These are phyloP conservation scores for Lepidium didymum DNA, from an alignment of 345 rosid genomes.

Conservation along the genomic window DNA sequence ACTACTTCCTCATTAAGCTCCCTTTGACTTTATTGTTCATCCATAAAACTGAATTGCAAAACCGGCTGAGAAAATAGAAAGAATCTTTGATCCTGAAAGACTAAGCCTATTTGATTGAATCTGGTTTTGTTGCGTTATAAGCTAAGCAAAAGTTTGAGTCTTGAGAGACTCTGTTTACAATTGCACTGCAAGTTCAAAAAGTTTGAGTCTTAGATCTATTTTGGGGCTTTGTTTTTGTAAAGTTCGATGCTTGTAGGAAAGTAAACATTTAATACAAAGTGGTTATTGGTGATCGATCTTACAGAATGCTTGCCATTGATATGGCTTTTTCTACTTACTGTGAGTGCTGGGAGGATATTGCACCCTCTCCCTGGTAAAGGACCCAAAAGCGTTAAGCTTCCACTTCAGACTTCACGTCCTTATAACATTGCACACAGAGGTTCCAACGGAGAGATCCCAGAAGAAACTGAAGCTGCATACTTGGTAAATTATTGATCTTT, in stretches of 20 bases:
- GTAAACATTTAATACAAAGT: neutral
- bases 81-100: neutral
- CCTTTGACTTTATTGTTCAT: neutral
- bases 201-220: neutral
- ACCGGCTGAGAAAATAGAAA: neutral
- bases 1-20: neutral
- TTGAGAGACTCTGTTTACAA: neutral
- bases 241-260: neutral
- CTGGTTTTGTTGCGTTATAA: neutral
- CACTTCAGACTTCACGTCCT: slow-evolving; percentile 79
- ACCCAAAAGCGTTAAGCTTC: slow-evolving; percentile 28
- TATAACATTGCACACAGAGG: slow-evolving; percentile 94
- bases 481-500: slow-evolving; percentile 33
- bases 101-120: neutral
- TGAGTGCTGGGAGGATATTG: slow-evolving; percentile 59
- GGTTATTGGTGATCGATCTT: neutral
- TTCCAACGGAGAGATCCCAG: slow-evolving; percentile 91
- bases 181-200: neutral
- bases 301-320: slow-evolving; percentile 45
- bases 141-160: neutral
- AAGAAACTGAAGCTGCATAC: slow-evolving; percentile 89
- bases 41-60: neutral
- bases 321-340: slow-evolving; percentile 39
- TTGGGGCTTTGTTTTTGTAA: neutral
- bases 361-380: slow-evolving; percentile 54